Evolutionary conservation across 257 asterid species (phyloP).

Genomic region (Gentiana straminea): DNA sequence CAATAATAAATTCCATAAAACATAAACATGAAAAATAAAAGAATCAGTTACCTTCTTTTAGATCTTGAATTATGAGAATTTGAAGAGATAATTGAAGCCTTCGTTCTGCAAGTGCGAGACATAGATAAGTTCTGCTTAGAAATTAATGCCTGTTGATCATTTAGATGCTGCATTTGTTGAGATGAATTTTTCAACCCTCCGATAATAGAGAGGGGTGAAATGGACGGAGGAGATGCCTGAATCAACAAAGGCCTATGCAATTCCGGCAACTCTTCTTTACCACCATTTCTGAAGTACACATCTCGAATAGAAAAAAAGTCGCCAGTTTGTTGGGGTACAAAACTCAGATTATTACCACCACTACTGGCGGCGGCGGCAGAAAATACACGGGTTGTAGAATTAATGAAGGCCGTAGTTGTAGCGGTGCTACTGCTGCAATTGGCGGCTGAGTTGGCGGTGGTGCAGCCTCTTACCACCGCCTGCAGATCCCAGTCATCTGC

Average conservation of each 20-base stretch:
- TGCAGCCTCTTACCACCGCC: slow-evolving; percentile 93
- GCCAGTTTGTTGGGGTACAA: slow-evolving; percentile 25
- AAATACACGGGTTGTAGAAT: background rate
- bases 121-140: slow-evolving; percentile 22
- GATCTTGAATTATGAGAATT: slow-evolving; percentile 42
- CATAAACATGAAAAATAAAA: background rate
- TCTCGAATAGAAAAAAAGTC: slow-evolving; percentile 28
- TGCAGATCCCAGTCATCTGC: slow-evolving; percentile 93
- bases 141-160: slow-evolving; percentile 7
- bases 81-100: slow-evolving; percentile 6
- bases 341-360: background rate
- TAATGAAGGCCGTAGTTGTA: slow-evolving; percentile 2
- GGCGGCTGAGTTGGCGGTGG: slow-evolving; percentile 29
- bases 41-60: slow-evolving; percentile 52
- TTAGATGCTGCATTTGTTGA: slow-evolving; percentile 18
- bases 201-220: slow-evolving; percentile 15
- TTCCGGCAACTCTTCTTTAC: slow-evolving; percentile 37
- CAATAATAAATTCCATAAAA: background rate
- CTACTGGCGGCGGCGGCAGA: slow-evolving; percentile 1
- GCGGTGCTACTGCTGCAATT: slow-evolving; percentile 22
- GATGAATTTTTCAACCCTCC: slow-evolving; percentile 53
- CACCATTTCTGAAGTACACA: slow-evolving; percentile 28
- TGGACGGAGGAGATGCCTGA: slow-evolving; percentile 23
- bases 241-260: slow-evolving; percentile 51
- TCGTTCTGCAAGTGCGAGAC: slow-evolving; percentile 16